These are phyloP conservation scores for Zygotorulaspora mrakii DNA, from an alignment of 1,139 yeast genomes.

Conservation along the genomic window DNA sequence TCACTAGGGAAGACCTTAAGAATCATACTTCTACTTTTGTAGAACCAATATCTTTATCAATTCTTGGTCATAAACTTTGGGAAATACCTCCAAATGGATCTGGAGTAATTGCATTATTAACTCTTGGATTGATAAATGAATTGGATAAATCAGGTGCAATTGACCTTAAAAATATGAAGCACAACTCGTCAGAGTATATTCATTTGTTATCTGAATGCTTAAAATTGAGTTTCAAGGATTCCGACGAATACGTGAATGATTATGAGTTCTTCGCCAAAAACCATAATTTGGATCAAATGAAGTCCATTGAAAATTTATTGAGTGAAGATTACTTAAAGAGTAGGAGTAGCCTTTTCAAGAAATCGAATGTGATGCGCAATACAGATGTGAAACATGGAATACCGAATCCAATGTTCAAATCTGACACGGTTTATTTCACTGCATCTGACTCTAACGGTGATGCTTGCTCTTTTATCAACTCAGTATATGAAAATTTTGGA, in stretches of 20 bases:
- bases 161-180: conserved; percentile 47
- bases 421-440: conserved; percentile 76
- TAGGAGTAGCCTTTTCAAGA: conserved; percentile 48
- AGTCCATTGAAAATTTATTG: conserved; percentile 33
- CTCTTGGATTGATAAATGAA: conserved; percentile 61
- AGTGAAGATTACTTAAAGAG: conserved; percentile 45
- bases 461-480: conserved; percentile 78
- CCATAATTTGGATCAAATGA: conserved; percentile 35
- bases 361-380: conserved; percentile 43
- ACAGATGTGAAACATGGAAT: conserved; percentile 49
- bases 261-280: conserved; percentile 23
- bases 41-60: conserved; percentile 54
- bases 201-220: conserved; percentile 67
- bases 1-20: conserved; percentile 53
- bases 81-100: conserved; percentile 85
- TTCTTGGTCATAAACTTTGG: conserved; percentile 52
- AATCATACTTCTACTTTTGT: conserved; percentile 57
- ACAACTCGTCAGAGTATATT: conserved; percentile 68
- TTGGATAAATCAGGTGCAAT: conserved; percentile 48
- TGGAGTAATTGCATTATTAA: conserved; percentile 67
- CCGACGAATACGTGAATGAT: conserved; percentile 72
- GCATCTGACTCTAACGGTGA: conserved; percentile 70
- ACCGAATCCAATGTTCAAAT: conserved; percentile 59
- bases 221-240: conserved; percentile 71
- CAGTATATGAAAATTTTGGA: conserved; percentile 70